Base-by-base conservation (phyloP, 2,329 filamentous ascomycete genomes). In the Fusarium concolor region DNA sequence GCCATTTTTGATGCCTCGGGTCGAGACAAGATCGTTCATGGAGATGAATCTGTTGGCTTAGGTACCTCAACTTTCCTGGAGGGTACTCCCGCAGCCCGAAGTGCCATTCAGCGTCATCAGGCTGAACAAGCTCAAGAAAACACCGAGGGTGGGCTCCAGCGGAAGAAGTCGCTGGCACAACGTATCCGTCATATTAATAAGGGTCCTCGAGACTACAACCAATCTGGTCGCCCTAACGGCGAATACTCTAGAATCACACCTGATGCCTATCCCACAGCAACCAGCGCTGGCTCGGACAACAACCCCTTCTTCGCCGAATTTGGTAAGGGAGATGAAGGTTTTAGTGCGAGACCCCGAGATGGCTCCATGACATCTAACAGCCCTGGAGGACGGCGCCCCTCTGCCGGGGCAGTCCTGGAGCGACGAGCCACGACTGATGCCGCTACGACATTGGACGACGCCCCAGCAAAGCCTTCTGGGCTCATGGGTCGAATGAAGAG, bases 31-130 rank as follows among this genome's bases (percentile, higher is more conserved):
- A 87, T 91, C 45, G 86, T 98, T 15, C 93, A 98, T 71, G 95
- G 95, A 18, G 89, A 94, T 56, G 90, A 96, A 79, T 90, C 89
- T 5, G 83, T 92, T 64, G 96, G 96, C 11, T 82, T 99, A 10
- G 96, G 96, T 53, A 97, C 94, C 2, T 97, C 94, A 33, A 99
- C 96, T 3, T 98, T 98, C 84, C 81, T 99, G 22, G 96, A 99
- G 74, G 96, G 96, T 35, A 92, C 96, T 2, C 95, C 96, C 15
- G 96, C 94, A 28, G 92, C 94, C 28, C 89, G 89, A 71, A 87
- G 89, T 10, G 92, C 91, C 18, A 92, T 97, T 54, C 88, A 92
- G 76, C 89, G 91, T 63, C 89, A 89, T 49, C 88, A 95, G 74
- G 90, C 87, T 31, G 93, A 90, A 72, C 80, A 92, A 64, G 85